Evolutionary conservation across 805 yeast genomes (phyloP).

Genomic region (Metschnikowia lachancei): DNA sequence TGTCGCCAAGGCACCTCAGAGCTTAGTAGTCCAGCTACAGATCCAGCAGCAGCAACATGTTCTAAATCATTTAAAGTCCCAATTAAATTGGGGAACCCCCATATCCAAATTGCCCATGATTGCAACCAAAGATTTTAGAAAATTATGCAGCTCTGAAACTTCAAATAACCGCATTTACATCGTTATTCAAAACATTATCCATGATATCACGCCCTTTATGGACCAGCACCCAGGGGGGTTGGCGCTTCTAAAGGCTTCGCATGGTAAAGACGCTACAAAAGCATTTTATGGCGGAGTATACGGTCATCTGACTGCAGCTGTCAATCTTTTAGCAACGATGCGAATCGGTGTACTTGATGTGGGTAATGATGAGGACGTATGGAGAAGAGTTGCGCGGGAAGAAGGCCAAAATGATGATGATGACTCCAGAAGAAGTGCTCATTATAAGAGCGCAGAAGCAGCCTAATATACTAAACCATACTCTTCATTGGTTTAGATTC

Average conservation of each 20-base stretch:
- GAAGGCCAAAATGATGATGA: conserved; percentile 43
- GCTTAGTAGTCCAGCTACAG: conserved; percentile 56
- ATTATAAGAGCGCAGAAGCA: conserved; percentile 18
- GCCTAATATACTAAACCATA: conserved; percentile 4
- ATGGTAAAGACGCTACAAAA: conserved; percentile 90
- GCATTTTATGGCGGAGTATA: conserved; percentile 96
- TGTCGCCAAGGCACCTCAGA: conserved; percentile 61
- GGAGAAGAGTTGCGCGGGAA: conserved; percentile 73
- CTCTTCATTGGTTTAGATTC: too few relatives aligned
- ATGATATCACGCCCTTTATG: conserved; percentile 88
- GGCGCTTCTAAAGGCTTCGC: conserved; percentile 71
- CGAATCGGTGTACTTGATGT: conserved; percentile 83
- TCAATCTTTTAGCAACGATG: conserved; percentile 88
- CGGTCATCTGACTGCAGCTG: conserved; percentile 90
- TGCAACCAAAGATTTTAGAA: conserved; percentile 45
- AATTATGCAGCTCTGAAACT: conserved; percentile 34
- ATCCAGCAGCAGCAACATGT: conserved; percentile 73
- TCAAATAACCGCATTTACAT: conserved; percentile 59
- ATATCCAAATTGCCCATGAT: conserved; percentile 78
- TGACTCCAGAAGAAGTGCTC: conserved; percentile 12
- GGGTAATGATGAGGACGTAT: conserved; percentile 76
- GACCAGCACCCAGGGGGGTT: conserved; percentile 94
- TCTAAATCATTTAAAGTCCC: conserved; percentile 71
- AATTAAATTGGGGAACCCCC: conserved; percentile 92
- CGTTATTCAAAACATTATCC: conserved; percentile 86